Evolutionary conservation across 129 eudicot species (phyloP).

Genomic region (Solidago caesia): DNA sequence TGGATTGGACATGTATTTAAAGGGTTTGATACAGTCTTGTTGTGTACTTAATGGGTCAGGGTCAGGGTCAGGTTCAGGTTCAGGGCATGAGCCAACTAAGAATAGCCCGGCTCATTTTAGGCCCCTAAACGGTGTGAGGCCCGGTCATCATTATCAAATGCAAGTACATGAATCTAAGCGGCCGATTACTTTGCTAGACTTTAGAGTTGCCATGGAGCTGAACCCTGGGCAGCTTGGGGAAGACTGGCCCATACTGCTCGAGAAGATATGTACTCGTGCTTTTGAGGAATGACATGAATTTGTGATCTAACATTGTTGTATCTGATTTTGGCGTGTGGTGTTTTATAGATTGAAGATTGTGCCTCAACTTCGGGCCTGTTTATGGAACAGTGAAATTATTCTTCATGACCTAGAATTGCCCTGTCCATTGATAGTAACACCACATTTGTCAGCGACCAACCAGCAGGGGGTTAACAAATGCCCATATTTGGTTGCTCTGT

Average conservation of each 20-base stretch:
- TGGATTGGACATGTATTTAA: constrained; percentile 75
- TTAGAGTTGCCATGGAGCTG: constrained; percentile 80
- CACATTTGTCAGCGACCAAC: constrained; percentile 45
- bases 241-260: constrained; percentile 87
- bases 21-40: constrained; percentile 71
- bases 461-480: constrained; percentile 35
- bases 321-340: constrained; percentile 27
- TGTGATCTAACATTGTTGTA: constrained; percentile 25
- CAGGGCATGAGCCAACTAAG: constrained; percentile 33
- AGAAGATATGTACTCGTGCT: constrained; percentile 64
- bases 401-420: constrained; percentile 22
- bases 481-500: constrained; percentile 59
- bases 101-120: constrained; percentile 32
- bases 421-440: constrained; percentile 27
- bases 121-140: constrained; percentile 50
- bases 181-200: constrained; percentile 68
- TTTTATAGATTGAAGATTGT: constrained; percentile 28
- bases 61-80: constrained; percentile 25
- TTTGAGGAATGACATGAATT: constrained; percentile 45
- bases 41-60: constrained; percentile 55
- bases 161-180: constrained; percentile 42
- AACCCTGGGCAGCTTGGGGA: constrained; percentile 79
- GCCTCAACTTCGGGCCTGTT: constrained; percentile 6
- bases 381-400: not conserved
- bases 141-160: constrained; percentile 47